These are phyloP conservation scores for Punica granatum DNA, from an alignment of 345 rosid species.

Conservation along the genomic window DNA sequence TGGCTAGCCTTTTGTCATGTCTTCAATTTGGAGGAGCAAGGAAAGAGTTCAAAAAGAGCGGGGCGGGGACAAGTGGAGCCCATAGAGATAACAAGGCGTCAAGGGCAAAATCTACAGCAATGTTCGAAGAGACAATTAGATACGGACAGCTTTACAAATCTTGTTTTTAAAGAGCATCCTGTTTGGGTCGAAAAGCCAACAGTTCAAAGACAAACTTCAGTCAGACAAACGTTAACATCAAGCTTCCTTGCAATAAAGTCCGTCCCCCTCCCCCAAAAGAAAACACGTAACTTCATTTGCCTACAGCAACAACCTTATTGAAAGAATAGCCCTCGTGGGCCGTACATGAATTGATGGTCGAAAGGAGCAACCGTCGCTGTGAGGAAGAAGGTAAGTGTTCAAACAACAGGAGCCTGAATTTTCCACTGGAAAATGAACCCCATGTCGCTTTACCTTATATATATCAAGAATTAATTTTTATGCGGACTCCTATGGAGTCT, in stretches of 20 bases:
- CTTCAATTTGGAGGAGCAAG: neutral
- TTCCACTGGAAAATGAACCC: no score
- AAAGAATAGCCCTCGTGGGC: neutral
- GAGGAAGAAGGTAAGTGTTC: no score
- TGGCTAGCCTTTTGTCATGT: neutral
- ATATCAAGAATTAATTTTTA: no score
- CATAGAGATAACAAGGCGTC: no score
- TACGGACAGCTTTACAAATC: neutral
- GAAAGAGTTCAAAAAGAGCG: no score
- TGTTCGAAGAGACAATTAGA: neutral
- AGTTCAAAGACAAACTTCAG: neutral
- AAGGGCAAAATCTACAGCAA: no score
- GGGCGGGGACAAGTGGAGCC: neutral
- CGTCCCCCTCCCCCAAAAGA: no score
- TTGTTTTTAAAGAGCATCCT: neutral
- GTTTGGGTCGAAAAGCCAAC: neutral
- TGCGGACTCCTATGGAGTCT: no score
- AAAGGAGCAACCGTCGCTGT: no score
- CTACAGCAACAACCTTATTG: neutral
- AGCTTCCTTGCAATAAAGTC: neutral
- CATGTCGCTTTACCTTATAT: no score
- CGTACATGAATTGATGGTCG: neutral
- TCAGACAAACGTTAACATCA: slow-evolving; percentile 3
- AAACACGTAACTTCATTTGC: no score
- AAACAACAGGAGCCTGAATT: no score